phyloP scores from a whole-genome alignment of 129 eudicot genomes.

The Pittosporum tobira region DNA sequence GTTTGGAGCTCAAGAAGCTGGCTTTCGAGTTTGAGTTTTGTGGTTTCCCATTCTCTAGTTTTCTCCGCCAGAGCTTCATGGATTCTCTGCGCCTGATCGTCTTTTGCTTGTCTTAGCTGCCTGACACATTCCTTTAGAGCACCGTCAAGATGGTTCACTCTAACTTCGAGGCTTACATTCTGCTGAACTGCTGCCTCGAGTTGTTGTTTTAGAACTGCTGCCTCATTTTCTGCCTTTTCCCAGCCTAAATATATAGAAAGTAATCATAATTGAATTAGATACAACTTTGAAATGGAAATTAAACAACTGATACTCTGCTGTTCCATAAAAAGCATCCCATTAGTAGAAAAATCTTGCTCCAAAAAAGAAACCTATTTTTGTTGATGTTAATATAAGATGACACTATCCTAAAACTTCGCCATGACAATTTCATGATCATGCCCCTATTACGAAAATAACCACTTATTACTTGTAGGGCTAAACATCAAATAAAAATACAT shows the following conservation, averaged over 20 bases:
- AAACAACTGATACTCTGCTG: too few relatives aligned
- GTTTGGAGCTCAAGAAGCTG: conserved; percentile 44
- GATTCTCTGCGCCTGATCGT: conserved; percentile 44
- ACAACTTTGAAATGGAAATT: not conserved
- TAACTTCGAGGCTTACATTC: conserved; percentile 57
- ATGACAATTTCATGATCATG: too few relatives aligned
- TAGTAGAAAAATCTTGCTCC: too few relatives aligned
- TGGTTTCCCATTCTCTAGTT: conserved; percentile 37
- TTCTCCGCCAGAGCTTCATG: conserved; percentile 40
- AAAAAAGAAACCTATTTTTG: too few relatives aligned
- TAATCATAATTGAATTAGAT: not conserved
- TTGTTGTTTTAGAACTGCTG: conserved; percentile 42
- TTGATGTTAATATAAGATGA: too few relatives aligned
- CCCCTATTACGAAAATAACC: too few relatives aligned
- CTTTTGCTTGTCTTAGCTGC: conserved; percentile 64
- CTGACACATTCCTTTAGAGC: conserved; percentile 83
- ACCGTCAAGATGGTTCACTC: conserved; percentile 64
- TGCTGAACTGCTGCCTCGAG: conserved; percentile 61
- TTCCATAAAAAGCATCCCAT: too few relatives aligned
- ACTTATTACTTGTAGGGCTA: too few relatives aligned
- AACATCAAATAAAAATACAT: too few relatives aligned
- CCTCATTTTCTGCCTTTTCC: conserved; percentile 89
- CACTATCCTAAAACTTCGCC: too few relatives aligned
- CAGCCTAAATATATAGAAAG: conserved; percentile 38
- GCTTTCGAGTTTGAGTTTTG: conserved; percentile 41